Conservation (phyloP, 805 yeast species). For the Priceomyces fermenticarens region DNA sequence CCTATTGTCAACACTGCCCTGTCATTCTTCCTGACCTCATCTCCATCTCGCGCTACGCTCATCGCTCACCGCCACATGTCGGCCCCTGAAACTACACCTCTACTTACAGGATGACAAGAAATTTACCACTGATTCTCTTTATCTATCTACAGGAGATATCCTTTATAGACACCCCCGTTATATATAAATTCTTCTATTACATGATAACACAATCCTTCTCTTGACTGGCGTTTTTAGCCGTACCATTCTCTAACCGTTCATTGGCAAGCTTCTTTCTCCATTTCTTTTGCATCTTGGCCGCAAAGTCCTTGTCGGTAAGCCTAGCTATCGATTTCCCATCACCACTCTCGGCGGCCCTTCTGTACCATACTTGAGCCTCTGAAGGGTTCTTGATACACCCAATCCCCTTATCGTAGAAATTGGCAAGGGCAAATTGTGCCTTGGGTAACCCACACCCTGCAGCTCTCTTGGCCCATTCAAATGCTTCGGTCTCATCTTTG, state of each 20-base stretch:
- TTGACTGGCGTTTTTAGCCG: slow-evolving; percentile 2
- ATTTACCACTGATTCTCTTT: too few relatives aligned
- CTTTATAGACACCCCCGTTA: too few relatives aligned
- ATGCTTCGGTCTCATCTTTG: slow-evolving; percentile 79
- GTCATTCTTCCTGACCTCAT: too few relatives aligned
- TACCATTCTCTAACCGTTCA: background rate
- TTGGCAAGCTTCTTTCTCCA: slow-evolving; percentile 18
- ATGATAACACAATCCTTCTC: slow-evolving; percentile 46
- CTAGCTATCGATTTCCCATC: slow-evolving; percentile 37
- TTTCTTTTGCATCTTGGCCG: slow-evolving; percentile 26
- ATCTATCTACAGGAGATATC: too few relatives aligned
- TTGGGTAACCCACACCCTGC: slow-evolving; percentile 72
- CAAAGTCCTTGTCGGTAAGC: slow-evolving; percentile 29
- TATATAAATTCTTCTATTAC: slow-evolving; percentile 15
- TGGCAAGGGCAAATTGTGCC: slow-evolving; percentile 83
- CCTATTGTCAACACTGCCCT: too few relatives aligned
- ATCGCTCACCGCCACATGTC: too few relatives aligned
- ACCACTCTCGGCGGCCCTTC: slow-evolving; percentile 62
- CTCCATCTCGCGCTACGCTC: too few relatives aligned
- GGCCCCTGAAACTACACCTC: too few relatives aligned
- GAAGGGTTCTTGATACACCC: slow-evolving; percentile 65
- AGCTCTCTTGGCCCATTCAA: slow-evolving; percentile 90
- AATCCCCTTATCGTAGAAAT: slow-evolving; percentile 81
- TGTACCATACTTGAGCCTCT: slow-evolving; percentile 72
- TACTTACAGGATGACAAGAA: too few relatives aligned